Evolutionary conservation across 176 grass and related monocot genomes (phyloP).

Genomic region (Pharus latifolius): DNA sequence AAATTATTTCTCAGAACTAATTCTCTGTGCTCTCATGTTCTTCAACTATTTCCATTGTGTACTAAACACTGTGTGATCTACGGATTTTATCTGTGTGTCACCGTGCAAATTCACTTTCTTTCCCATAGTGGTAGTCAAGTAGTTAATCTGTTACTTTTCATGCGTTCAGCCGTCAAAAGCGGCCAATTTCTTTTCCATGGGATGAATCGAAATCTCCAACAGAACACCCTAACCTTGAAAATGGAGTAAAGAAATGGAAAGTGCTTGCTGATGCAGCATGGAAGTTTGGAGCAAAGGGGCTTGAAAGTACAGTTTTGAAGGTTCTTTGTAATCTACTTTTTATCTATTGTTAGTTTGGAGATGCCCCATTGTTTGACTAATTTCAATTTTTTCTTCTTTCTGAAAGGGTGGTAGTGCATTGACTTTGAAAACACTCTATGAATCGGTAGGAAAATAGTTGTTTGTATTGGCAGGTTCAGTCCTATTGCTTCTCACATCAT

Average conservation of each 20-base stretch:
- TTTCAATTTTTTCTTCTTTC: conserved; percentile 5
- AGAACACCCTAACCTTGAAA: conserved; percentile 43
- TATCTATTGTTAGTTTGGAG: not conserved
- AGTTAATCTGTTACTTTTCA: not conserved
- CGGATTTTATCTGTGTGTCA: not conserved
- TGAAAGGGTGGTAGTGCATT: conserved; percentile 73
- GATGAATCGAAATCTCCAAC: conserved; percentile 37
- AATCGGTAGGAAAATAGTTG: conserved; percentile 44
- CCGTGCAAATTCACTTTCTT: conserved; percentile 12
- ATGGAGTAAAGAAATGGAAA: conserved; percentile 68
- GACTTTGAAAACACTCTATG: conserved; percentile 66
- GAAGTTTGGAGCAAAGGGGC: conserved; percentile 62
- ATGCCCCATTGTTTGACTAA: conserved; percentile 13
- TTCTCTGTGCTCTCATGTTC: too few species aligned
- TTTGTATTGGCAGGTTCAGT: not conserved
- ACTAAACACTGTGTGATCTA: not conserved
- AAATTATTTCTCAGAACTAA: not conserved
- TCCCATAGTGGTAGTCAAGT: not conserved
- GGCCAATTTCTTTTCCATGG: conserved; percentile 45
- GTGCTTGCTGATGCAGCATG: conserved; percentile 43
- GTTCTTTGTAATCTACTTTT: conserved; percentile 24
- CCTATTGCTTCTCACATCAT: not conserved
- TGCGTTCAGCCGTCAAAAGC: conserved; percentile 24
- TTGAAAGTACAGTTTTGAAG: conserved; percentile 72
- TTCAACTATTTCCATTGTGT: not conserved